Evolutionary conservation across 257 asterid species (phyloP), one percentile per base, ranked within the genome.

Genomic region (Scutellaria barbata): DNA sequence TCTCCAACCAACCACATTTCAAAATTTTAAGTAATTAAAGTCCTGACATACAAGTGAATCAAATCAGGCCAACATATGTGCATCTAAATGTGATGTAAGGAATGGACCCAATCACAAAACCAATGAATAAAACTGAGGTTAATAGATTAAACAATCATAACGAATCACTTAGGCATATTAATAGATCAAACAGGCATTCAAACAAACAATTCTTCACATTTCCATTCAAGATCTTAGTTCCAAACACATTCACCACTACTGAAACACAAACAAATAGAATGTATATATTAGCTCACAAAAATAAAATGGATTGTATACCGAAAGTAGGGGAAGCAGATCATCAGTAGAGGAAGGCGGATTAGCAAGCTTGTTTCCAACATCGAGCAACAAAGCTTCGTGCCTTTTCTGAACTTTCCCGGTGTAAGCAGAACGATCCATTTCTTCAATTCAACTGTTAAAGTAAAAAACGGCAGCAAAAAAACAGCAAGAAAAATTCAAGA

Each of bases 301-400:
- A 40, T 40, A 40, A 40, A 50, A 11, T 22, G 46, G 11, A 42
- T 41, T 66, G 25, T 33, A 43, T 66, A 81, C 80, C 79, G 66
- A 42, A 30, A 77, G 77, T 46, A 69, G 66, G 61, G 6, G 0
- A 48, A 77, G 82, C 11, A 81, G 14, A 11, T 73, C 73, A 51
- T 64, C 80, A 8, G 1, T 25, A 7, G 80, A 74, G 8, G 75
- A 61, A 11, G 77, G 69, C 37, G 10, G 57, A 6, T 2, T 16
- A 50, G 66, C 61, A 51, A 81, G 82, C 37, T 7, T 64, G 13
- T 42, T 51, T 58, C 77, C 82, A 63, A 11, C 57, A 45, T 56
- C 75, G 11, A 51, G 3, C 16, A 80, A 67, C 42, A 39, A 77
- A 9, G n/a, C 35, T 43, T 73, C 78, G 5, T 68, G 66, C 58